A percentile compares a stretch with the other conserved stretches of the same genome.
Evolutionary conservation across 1,284 basidiomycete genomes (phyloP).

Genomic region (Puccinia polysora): DNA sequence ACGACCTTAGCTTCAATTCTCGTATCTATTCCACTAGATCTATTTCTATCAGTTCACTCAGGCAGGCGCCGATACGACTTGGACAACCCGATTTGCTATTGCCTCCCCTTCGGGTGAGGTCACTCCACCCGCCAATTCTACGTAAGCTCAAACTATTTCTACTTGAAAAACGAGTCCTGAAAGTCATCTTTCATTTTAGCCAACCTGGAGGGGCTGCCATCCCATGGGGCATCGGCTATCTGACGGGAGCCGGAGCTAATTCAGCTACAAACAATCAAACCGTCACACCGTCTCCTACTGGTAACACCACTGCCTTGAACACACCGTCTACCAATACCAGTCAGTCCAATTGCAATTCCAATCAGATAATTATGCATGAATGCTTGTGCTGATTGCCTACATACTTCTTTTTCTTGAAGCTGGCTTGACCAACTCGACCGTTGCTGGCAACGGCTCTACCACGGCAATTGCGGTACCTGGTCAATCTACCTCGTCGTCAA

Average conservation of each 20-base stretch:
- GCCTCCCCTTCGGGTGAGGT: constrained; percentile 59
- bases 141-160: constrained; percentile 4
- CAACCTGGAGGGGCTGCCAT: constrained; percentile 61
- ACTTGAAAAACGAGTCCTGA: background rate
- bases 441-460: too few relatives aligned
- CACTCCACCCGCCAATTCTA: constrained; percentile 55
- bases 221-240: constrained; percentile 66
- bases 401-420: too few relatives aligned
- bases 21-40: background rate
- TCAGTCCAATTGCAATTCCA: background rate
- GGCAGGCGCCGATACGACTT: constrained; percentile 56
- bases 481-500: too few relatives aligned
- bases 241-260: constrained; percentile 55
- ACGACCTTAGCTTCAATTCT: background rate
- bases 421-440: too few relatives aligned
- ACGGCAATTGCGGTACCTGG: too few relatives aligned
- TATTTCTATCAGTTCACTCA: constrained; percentile 52
- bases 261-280: constrained; percentile 1
- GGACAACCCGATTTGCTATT: constrained; percentile 78
- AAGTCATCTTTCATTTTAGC: constrained; percentile 53
- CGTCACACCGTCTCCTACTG: background rate
- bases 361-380: too few relatives aligned
- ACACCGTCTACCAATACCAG: constrained; percentile 1
- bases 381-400: too few relatives aligned
- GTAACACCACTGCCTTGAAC: background rate